Evolutionary conservation across 2,329 filamentous ascomycete species (phyloP).

Genomic region (Fusarium temperatum): DNA sequence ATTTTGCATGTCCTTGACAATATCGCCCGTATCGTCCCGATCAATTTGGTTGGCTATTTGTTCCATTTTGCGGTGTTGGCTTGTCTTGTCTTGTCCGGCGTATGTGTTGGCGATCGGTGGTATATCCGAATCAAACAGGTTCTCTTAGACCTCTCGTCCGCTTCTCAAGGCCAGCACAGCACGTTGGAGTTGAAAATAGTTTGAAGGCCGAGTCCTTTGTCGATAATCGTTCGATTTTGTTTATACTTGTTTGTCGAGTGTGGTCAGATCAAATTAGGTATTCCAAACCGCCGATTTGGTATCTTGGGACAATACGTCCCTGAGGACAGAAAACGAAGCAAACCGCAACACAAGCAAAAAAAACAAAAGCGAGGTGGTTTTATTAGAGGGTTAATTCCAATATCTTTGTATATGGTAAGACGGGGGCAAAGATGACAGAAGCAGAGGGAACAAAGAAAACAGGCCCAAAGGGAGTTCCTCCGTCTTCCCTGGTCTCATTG

Average conservation of each 20-base stretch:
- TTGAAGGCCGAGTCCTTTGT: neutral
- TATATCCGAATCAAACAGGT: neutral
- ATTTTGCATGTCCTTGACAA: neutral
- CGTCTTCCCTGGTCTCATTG: slow-evolving; percentile 19
- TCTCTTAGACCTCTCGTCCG: neutral
- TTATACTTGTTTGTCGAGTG: neutral
- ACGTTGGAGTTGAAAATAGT: neutral
- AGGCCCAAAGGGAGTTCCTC: slow-evolving; percentile 2
- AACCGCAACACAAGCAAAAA: neutral
- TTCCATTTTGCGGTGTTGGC: slow-evolving; percentile 13
- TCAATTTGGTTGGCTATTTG: neutral
- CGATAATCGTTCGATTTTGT: slow-evolving; percentile 6
- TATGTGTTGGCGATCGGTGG: neutral
- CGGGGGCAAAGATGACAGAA: neutral
- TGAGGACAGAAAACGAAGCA: slow-evolving; percentile 1
- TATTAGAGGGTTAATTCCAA: neutral
- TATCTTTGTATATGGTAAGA: slow-evolving; percentile 1
- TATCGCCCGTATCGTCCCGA: neutral
- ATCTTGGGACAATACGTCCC: slow-evolving; percentile 20
- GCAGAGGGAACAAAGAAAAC: slow-evolving; percentile 29
- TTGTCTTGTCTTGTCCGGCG: neutral
- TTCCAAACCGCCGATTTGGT: neutral
- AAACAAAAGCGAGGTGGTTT: neutral
- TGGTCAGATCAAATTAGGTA: neutral
- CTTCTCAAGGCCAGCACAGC: neutral